Percentiles rank a stretch among this genome's conserved stretches.
Conservation (phyloP, 805 yeast genomes). For the Ogataea angusta region DNA sequence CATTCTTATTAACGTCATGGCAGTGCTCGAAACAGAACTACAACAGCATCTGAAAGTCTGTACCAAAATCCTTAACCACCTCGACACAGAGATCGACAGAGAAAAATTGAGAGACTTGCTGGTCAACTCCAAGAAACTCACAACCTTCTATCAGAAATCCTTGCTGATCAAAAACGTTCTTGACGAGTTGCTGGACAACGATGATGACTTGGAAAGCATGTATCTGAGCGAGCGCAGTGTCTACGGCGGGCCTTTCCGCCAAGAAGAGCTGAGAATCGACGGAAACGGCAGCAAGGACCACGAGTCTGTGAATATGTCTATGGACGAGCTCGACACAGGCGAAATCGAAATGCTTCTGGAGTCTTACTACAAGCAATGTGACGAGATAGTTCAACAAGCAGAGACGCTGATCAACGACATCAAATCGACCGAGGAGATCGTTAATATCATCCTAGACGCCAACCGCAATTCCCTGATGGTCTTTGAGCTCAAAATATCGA, state of each 20-base stretch:
- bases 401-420: constrained; percentile 81
- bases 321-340: constrained; percentile 37
- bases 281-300: constrained; percentile 2
- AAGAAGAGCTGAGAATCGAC: constrained; percentile 3
- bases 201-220: constrained; percentile 80
- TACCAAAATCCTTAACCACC: constrained; percentile 59
- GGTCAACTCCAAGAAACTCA: constrained; percentile 66
- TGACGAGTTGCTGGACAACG: constrained; percentile 81
- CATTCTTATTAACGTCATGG: constrained; percentile 75
- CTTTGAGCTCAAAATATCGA: constrained; percentile 75
- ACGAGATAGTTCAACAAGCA: constrained; percentile 88
- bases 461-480: constrained; percentile 88
- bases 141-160: constrained; percentile 72
- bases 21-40: constrained; percentile 73
- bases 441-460: constrained; percentile 86
- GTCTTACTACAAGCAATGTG: constrained; percentile 86
- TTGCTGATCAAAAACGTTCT: constrained; percentile 73
- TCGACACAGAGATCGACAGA: constrained; percentile 79
- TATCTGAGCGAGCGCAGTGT: constrained; percentile 50
- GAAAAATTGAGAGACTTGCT: constrained; percentile 69
- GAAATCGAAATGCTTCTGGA: constrained; percentile 87
- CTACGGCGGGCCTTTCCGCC: constrained; percentile 4
- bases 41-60: constrained; percentile 55
- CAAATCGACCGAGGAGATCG: constrained; percentile 88
- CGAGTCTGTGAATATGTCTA: not conserved